These are phyloP conservation scores for Plasmodium vivax DNA, from an alignment of 169 alveolate genomes.

Conservation along the genomic window DNA sequence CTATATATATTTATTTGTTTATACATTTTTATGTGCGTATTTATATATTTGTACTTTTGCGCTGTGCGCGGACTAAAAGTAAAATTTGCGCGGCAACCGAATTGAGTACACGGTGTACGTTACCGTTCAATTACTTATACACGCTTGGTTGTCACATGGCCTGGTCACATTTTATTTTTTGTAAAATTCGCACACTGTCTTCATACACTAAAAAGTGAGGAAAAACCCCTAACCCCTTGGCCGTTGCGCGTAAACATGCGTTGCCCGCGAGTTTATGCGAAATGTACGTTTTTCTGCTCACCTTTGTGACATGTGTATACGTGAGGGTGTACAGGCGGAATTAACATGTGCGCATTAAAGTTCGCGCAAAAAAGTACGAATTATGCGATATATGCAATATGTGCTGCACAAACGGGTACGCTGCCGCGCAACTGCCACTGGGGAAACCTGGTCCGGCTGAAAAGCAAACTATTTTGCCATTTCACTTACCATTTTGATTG, in stretches of 20 bases:
- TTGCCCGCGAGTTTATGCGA: background rate
- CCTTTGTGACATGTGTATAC: background rate
- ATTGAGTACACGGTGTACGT: background rate
- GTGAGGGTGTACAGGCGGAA: background rate
- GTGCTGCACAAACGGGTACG: background rate
- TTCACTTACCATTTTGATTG: background rate
- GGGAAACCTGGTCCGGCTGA: background rate
- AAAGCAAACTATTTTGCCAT: background rate
- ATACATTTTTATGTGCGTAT: background rate
- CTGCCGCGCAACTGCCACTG: background rate
- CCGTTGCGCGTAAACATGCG: constrained; percentile 6
- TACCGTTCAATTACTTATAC: background rate
- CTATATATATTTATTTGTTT: background rate
- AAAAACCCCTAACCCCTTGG: background rate
- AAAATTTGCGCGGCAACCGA: background rate
- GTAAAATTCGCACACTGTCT: constrained; percentile 69
- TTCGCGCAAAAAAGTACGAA: background rate
- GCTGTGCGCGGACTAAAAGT: background rate
- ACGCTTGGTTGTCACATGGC: background rate
- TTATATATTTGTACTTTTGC: background rate
- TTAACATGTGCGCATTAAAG: background rate
- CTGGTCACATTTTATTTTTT: constrained; percentile 10
- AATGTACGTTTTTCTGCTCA: constrained; percentile 8
- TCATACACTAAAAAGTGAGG: constrained; percentile 20
- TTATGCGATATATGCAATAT: background rate